phyloP scores from a whole-genome alignment of 2,329 filamentous ascomycete species.

The Aspergillus costaricaensis region DNA sequence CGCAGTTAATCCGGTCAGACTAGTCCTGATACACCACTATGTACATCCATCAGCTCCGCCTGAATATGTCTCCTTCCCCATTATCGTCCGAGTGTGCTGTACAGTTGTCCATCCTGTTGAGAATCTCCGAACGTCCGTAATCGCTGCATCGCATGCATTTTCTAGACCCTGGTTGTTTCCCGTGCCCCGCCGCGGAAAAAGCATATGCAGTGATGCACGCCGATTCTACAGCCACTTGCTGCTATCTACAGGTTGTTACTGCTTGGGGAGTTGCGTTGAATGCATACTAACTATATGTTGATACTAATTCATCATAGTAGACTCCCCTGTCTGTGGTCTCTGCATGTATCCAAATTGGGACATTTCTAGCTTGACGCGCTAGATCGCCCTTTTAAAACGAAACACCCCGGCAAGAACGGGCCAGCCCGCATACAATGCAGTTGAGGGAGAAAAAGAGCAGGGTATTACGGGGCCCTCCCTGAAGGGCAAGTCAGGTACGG shows the following conservation, averaged over 20 bases:
- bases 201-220: constrained; percentile 1
- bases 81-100: background rate
- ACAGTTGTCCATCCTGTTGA: constrained; percentile 4
- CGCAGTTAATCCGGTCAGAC: background rate
- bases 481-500: background rate
- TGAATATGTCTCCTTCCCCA: background rate
- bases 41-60: background rate
- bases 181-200: constrained; percentile 6
- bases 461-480: background rate
- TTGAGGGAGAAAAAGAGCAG: background rate
- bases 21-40: background rate
- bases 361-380: background rate
- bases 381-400: background rate
- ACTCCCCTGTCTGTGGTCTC: background rate
- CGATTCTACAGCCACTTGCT: background rate
- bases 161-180: background rate
- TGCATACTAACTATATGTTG: background rate
- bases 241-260: background rate
- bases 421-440: background rate
- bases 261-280: background rate
- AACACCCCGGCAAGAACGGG: background rate
- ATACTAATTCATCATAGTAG: background rate
- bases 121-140: constrained; percentile 1
- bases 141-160: constrained; percentile 3
- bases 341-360: background rate